Percentiles rank a stretch among this genome's conserved stretches.
These are phyloP conservation scores for Cladobotryum protrusum DNA, from an alignment of 2,329 filamentous ascomycete genomes.

Conservation along the genomic window DNA sequence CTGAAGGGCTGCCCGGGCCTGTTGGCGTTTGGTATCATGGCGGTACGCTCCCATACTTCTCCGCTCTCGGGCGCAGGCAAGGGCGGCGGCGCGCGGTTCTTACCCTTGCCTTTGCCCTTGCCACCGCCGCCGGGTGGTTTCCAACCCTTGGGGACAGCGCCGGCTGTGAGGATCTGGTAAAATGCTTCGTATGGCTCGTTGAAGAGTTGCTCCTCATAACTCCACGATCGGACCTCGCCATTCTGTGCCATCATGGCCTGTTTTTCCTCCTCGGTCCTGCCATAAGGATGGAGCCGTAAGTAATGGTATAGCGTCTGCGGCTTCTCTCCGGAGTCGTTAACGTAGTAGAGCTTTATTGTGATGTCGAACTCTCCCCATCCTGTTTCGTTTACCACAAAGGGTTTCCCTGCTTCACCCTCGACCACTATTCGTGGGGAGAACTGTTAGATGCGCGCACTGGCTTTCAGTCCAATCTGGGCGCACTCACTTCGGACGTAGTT, in stretches of 20 bases:
- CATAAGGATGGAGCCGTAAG: constrained; percentile 84
- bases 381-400: constrained; percentile 84
- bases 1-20: constrained; percentile 67
- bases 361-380: constrained; percentile 99
- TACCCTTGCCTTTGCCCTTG: constrained; percentile 47
- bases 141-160: constrained; percentile 50
- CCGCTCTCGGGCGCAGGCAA: constrained; percentile 35
- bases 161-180: constrained; percentile 76
- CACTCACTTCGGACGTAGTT: constrained; percentile 73
- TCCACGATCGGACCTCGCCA: constrained; percentile 68
- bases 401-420: constrained; percentile 59
- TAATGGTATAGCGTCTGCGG: constrained; percentile 94
- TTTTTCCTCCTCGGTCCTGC: constrained; percentile 69
- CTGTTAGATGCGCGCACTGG: constrained; percentile 1
- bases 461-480: background rate
- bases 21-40: constrained; percentile 65
- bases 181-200: constrained; percentile 94
- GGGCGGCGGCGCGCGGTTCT: constrained; percentile 34
- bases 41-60: constrained; percentile 59
- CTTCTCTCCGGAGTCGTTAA: constrained; percentile 82
- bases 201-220: constrained; percentile 91
- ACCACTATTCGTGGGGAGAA: constrained; percentile 41
- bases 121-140: constrained; percentile 41
- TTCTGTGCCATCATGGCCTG: constrained; percentile 51
- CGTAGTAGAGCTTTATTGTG: constrained; percentile 89